Evolutionary conservation across 768 basidiomycete species (phyloP), one percentile per base, ranked within the genome.

Genomic region (Termitomyces sp.): DNA sequence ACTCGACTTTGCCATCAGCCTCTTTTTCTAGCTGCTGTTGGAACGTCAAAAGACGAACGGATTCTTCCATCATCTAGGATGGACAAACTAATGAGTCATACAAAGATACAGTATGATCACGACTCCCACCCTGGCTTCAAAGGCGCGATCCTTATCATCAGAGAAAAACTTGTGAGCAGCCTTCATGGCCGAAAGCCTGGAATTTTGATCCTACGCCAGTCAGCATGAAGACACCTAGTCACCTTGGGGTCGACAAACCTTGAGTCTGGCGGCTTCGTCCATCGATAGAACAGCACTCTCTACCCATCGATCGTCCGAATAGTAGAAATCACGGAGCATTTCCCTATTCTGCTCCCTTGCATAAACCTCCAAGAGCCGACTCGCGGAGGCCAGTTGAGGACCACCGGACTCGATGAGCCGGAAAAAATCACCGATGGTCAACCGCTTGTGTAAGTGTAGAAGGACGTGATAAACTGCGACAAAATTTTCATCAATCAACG

Each of bases 261-360:
- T 70, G 70, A 88, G 85, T 22, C 72, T 72, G 3, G 79, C 75
- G 7, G 92, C 88, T 69, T 98, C 97, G 44, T 92, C 91, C 22
- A 99, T 72, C 37, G 84, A 88, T 3, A 98, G 73, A n/a, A 89
- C 81, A 0, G 94, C 97, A 70, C 89, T 96, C 68, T 98, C 97
- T 14, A 92, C 88, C 46, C 95, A 81, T 54, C 97, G 79, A 71
- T 98, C 97, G 65, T 99, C 97, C 36, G 96, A 96, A 67, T 96
- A 99, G 71, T 94, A 98, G 72, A 95, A 98, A 68, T 99, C 94
- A 16, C 94, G 79, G 7, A 98, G 75, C 84, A 98, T 89, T 61
- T 92, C 92, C 51, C 90, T 78, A 67, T 96, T 90, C 65, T 93
- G 93, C 68, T 94, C 91, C 39, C 90, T 76, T 0, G 92, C 93